Conservation (phyloP, 345 rosid species). For the Pugionium dolabratum region DNA sequence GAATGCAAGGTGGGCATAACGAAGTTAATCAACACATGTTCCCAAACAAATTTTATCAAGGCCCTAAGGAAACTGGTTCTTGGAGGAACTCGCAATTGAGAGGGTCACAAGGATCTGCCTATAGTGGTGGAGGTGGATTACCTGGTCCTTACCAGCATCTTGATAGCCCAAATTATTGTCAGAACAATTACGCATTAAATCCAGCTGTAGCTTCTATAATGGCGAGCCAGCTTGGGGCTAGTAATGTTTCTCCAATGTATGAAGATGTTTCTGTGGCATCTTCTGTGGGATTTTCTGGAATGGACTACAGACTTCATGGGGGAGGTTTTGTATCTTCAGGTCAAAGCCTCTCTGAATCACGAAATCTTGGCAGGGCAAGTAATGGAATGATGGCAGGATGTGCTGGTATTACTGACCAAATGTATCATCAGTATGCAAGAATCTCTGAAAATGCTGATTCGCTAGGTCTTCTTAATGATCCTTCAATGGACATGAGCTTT, state of each 20-base stretch:
- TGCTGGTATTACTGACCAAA: conserved; percentile 54
- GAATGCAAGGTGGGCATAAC: conserved; percentile 31
- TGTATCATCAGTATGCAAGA: conserved; percentile 61
- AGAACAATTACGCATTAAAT: conserved; percentile 54
- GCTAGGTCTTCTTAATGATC: conserved; percentile 52
- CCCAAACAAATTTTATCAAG: conserved; percentile 46
- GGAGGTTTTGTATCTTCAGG: conserved; percentile 54
- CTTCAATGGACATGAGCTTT: conserved; percentile 51
- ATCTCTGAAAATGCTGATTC: conserved; percentile 53
- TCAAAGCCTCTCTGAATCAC: conserved; percentile 50
- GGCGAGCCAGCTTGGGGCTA: conserved; percentile 63
- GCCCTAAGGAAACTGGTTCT: conserved; percentile 39
- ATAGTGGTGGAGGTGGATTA: conserved; percentile 49
- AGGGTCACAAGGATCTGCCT: conserved; percentile 61
- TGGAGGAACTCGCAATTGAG: conserved; percentile 51
- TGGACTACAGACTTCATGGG: conserved; percentile 63
- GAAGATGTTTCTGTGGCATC: conserved; percentile 66
- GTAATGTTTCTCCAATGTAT: conserved; percentile 60
- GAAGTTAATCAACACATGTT: conserved; percentile 43
- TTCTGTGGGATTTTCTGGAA: conserved; percentile 36
- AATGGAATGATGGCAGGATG: conserved; percentile 52
- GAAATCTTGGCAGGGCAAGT: conserved; percentile 46
- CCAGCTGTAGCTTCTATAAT: conserved; percentile 62
- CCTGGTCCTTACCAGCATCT: conserved; percentile 51
- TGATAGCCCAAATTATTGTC: conserved; percentile 52